Conservation (phyloP, 106 monocot species). For the Platanthera zijinensis region DNA sequence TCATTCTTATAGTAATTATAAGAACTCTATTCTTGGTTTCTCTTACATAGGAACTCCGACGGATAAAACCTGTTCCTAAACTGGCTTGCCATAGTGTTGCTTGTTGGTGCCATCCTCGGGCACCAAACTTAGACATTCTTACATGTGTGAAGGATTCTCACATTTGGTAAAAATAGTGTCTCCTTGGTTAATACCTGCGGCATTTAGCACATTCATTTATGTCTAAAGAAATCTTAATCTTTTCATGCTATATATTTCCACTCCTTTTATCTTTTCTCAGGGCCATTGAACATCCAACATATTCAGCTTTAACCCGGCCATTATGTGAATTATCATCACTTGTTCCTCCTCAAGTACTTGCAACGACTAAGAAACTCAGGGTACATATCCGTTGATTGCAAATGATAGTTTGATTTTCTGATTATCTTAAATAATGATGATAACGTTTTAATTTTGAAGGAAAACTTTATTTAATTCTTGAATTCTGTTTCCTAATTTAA, state of each 20-base stretch:
- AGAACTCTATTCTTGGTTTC: not conserved
- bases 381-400: slow-evolving; percentile 28
- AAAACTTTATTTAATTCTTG: not conserved
- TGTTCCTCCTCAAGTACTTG: slow-evolving; percentile 89
- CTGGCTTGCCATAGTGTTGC: slow-evolving; percentile 98
- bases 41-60: slow-evolving; percentile 67
- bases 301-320: slow-evolving; percentile 92
- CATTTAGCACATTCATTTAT: not conserved
- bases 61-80: slow-evolving; percentile 94
- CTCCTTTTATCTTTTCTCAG: slow-evolving; percentile 32
- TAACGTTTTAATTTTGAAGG: not conserved
- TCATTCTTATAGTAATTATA: not conserved
- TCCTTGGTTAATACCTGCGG: not conserved
- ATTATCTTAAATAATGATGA: not conserved
- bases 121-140: slow-evolving; percentile 98
- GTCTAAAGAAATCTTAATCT: not conserved
- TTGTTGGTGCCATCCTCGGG: slow-evolving; percentile 99
- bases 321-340: slow-evolving; percentile 96
- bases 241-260: not conserved
- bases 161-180: slow-evolving; percentile 63
- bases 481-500: not conserved
- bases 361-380: slow-evolving; percentile 90
- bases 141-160: slow-evolving; percentile 99
- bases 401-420: not conserved
- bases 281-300: slow-evolving; percentile 98